These are phyloP conservation scores for Naganishia kalamii DNA, from an alignment of 768 basidiomycete genomes.

Conservation along the genomic window DNA sequence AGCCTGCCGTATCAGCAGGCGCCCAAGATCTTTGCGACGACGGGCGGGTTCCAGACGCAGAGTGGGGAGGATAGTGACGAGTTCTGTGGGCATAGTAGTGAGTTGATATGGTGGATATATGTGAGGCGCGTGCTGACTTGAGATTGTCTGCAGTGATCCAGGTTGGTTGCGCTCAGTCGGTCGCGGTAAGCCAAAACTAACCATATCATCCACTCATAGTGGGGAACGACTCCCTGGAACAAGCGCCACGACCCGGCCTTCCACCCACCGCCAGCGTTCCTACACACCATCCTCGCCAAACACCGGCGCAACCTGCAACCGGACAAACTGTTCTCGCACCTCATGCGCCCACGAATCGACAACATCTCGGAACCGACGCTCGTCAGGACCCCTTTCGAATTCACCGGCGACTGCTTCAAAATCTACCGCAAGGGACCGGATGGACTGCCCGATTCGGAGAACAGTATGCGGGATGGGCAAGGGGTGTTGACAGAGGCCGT, in stretches of 20 bases:
- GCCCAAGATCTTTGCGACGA: conserved; percentile 36
- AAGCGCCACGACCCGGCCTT: conserved; percentile 27
- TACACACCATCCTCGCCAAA: conserved; percentile 48
- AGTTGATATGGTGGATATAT: conserved; percentile 17
- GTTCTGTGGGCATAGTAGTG: conserved; percentile 47
- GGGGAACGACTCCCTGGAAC: conserved; percentile 38
- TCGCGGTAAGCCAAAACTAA: neutral
- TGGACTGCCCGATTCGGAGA: conserved; percentile 28
- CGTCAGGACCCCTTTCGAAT: conserved; percentile 36
- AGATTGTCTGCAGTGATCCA: conserved; percentile 9
- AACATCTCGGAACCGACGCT: conserved; percentile 35
- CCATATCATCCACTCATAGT: conserved; percentile 12
- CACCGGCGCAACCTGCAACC: conserved; percentile 37
- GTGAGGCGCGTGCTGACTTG: neutral
- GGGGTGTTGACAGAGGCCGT: conserved; percentile 32
- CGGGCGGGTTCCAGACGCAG: conserved; percentile 40
- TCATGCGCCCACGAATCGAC: conserved; percentile 35
- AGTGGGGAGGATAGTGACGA: conserved; percentile 32
- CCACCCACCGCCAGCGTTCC: conserved; percentile 44
- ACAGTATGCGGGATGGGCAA: conserved; percentile 37
- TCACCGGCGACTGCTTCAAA: conserved; percentile 39
- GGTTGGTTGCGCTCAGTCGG: neutral
- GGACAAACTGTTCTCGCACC: conserved; percentile 39
- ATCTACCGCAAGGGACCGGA: conserved; percentile 39
- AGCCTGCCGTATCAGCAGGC: conserved; percentile 45